These are phyloP conservation scores for Cyclotella sp. DNA, from an alignment of 108 stramenopile genomes.

Conservation along the genomic window DNA sequence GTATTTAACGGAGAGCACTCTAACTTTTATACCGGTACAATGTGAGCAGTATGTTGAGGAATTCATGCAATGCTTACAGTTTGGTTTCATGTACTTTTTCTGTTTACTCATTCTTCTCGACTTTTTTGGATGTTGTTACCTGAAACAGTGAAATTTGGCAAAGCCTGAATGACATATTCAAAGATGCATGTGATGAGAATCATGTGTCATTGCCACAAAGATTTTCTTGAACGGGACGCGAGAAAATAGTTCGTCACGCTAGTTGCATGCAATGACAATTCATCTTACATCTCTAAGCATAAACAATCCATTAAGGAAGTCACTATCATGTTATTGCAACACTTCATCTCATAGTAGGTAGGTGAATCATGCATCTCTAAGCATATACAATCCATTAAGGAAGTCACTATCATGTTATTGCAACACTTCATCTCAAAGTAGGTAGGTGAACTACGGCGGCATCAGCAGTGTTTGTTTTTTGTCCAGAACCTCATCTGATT, in stretches of 20 bases:
- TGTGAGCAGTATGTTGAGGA: conserved; percentile 25
- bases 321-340: no score
- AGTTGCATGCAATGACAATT: no score
- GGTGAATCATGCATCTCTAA: not conserved
- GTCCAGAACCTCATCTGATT: conserved; percentile 22
- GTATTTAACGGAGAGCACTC: conserved; percentile 62
- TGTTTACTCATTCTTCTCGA: conserved; percentile 9
- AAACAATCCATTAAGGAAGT: no score
- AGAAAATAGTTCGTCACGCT: not conserved
- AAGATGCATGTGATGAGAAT: conserved; percentile 32
- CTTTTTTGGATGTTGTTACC: conserved; percentile 6
- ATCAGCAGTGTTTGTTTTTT: conserved; percentile 34
- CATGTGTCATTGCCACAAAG: conserved; percentile 20
- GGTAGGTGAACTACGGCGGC: conserved; percentile 18
- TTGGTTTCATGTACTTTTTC: conserved; percentile 4
- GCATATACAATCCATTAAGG: no score
- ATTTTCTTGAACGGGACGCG: conserved; percentile 1
- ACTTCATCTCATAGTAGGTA: no score
- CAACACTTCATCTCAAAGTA: no score
- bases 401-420: no score
- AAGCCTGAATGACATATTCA: conserved; percentile 34
- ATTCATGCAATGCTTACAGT: not conserved
- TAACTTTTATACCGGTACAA: conserved; percentile 43
- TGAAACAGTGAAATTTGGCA: conserved; percentile 37
- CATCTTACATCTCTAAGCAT: no score